Conservation (phyloP, 106 monocot genomes). For the Dactylorhiza incarnata region DNA sequence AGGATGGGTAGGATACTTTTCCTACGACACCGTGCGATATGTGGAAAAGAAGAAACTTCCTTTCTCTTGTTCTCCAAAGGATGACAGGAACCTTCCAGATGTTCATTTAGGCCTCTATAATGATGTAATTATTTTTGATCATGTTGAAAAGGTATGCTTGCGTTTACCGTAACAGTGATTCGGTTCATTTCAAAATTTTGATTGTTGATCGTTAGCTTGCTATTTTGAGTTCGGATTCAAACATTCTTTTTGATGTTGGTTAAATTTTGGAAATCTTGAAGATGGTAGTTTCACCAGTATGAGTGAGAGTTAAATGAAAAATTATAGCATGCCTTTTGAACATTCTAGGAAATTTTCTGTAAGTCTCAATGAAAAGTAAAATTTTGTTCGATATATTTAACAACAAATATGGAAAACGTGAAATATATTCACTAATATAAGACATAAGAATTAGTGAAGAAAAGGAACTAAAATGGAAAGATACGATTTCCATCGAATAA, state of each 20-base stretch:
- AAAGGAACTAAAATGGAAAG: background rate
- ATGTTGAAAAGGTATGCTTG: constrained; percentile 73
- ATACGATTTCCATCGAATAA: too few relatives aligned
- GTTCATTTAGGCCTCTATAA: constrained; percentile 82
- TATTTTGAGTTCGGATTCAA: constrained; percentile 1
- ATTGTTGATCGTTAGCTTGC: background rate
- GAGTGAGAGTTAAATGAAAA: background rate
- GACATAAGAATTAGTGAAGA: background rate
- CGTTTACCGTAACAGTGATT: constrained; percentile 2
- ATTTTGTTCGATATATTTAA: background rate
- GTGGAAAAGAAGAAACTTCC: constrained; percentile 83
- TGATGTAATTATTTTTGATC: constrained; percentile 83
- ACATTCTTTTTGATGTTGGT: background rate
- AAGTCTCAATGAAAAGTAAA: background rate
- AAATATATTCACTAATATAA: background rate
- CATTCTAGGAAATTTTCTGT: background rate
- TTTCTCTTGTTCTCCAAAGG: constrained; percentile 55
- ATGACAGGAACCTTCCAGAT: constrained; percentile 80
- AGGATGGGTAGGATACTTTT: constrained; percentile 92
- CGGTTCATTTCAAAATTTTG: background rate
- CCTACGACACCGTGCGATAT: constrained; percentile 79
- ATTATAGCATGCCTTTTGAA: background rate
- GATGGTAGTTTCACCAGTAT: background rate
- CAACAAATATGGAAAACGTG: background rate
- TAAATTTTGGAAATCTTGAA: background rate